Base-by-base conservation (phyloP, 2,329 filamentous ascomycete genomes). In the Apiospora phragmitis region DNA sequence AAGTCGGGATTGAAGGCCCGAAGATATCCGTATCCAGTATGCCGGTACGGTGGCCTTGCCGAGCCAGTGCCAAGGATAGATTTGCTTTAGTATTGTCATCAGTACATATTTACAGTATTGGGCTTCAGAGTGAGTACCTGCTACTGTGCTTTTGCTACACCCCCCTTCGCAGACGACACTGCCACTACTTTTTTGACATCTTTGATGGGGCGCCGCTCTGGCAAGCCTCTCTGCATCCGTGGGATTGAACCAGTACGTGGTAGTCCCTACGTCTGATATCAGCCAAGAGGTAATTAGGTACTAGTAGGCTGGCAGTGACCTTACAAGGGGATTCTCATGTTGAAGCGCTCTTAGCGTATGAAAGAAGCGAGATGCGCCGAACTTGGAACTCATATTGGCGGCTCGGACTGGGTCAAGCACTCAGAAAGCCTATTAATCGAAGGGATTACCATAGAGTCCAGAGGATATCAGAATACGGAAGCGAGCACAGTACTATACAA, bases 1-100 rank as follows among this genome's bases (percentile, higher is more conserved):
- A 85, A 0, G 94, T 98, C 0, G 96, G 96, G 72, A 99, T 93
- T 0, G 94, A 97, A 0, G 96, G 96, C 0, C 96, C 96, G 80
- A 98, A 99, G 78, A 99, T 97, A 80, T 99, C 96, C 0, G 95
- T 94, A 79, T 99, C 96, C 24, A 99, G 86, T 72, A 99, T 95
- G 3, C 96, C 96, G 3, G 93, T 90, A 70, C 93, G 90, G 73
- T 95, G 89, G 21, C 95, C 95, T 70, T 90, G 89, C 55, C 93
- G 90, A 2, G 95, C 94, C 79, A 97, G 94, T 6, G 95, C 90
- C 0, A 99, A 86, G 0, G 96, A 93, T 32, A 99, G 86, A 77
- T 99, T 99, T 65, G 89, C 90, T 87, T 43, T 35, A 24, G 7
- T 1, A 9, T 29, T 29, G 65, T 45, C 41, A 67, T 45, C 41